Conservation (phyloP, 208 protist species). For the Crithidia mellificae region DNA sequence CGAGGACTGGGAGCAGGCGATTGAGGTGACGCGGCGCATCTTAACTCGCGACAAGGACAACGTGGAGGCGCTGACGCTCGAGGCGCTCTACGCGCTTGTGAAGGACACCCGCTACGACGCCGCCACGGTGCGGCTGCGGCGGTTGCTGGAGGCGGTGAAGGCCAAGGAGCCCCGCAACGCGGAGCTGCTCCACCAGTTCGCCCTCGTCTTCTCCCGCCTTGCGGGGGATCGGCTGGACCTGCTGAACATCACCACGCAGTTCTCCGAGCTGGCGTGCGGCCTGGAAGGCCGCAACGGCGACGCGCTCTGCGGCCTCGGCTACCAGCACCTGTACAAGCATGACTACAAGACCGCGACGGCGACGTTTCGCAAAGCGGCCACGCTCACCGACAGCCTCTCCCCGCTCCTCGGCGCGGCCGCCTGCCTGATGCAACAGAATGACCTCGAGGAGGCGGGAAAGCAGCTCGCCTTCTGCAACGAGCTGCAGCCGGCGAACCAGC, state of each 20-base stretch:
- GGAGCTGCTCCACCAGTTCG: slow-evolving; percentile 62
- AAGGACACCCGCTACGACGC: slow-evolving; percentile 71
- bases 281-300: slow-evolving; percentile 69
- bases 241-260: slow-evolving; percentile 62
- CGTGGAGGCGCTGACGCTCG: slow-evolving; percentile 74
- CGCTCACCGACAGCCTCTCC: slow-evolving; percentile 73
- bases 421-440: slow-evolving; percentile 63
- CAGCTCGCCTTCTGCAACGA: slow-evolving; percentile 90
- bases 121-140: slow-evolving; percentile 58
- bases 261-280: slow-evolving; percentile 65
- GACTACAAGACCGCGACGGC: slow-evolving; percentile 73
- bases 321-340: slow-evolving; percentile 71
- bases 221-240: slow-evolving; percentile 41
- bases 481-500: slow-evolving; percentile 75
- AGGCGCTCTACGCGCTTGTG: slow-evolving; percentile 77
- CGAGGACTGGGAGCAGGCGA: slow-evolving; percentile 93
- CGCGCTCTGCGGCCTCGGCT: slow-evolving; percentile 82
- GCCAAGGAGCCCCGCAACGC: slow-evolving; percentile 84
- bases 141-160: slow-evolving; percentile 62
- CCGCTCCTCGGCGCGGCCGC: slow-evolving; percentile 76
- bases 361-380: slow-evolving; percentile 74
- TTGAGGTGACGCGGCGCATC: slow-evolving; percentile 84
- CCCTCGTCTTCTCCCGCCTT: slow-evolving; percentile 77
- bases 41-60: slow-evolving; percentile 76
- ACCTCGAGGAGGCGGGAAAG: slow-evolving; percentile 79